Evolutionary conservation across 768 basidiomycete species (phyloP), one percentile per base, ranked within the genome.

Genomic region (Suillus ampliporus): DNA sequence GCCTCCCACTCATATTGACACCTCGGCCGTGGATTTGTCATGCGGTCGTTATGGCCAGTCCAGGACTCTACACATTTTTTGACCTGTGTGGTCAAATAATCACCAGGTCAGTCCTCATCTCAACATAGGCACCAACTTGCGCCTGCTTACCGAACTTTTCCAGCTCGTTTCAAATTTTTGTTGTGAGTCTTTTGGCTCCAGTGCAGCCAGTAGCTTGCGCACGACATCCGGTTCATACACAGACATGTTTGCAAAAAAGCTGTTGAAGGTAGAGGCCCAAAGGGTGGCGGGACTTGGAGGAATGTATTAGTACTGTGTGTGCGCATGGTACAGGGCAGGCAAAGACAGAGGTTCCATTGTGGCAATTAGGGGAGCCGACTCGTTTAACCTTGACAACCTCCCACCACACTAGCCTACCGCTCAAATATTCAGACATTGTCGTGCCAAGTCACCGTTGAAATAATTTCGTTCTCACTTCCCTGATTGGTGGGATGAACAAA

Each of bases 1-100:
- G 69, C 67, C 46, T 61, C 72, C 64, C 66, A 71, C 38, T 65
- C 59, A n/a, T 69, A 65, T 51, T 73, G 72, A 13, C 17, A 21
- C 8, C 8, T 19, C 13, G 51, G 62, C 0, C 47, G 5, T 15
- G 59, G 44, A 26, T 37, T 43, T 1, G 58, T 34, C 35, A 50
- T 60, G 61, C 61, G 14, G n/a, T 41, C 23, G 2, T 2, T 17
- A 59, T 52, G 23, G 1, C 50, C 40, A 43, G 38, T 54, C 57
- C 57, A 63, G 2, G 47, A 35, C 46, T 35, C 41, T 15, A 47
- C 57, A 8, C 19, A 11, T 47, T 43, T 46, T 57, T 62, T 57
- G n/a, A 65, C 59, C 50, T 60, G 43, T 7, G 11, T 23, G n/a
- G 43, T 44, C n/a, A 21, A 21, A 21, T 41, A 15, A 43, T 41